These are phyloP conservation scores for Fagopyrum homotropicum DNA, from an alignment of 148 eudicot species.

Conservation along the genomic window DNA sequence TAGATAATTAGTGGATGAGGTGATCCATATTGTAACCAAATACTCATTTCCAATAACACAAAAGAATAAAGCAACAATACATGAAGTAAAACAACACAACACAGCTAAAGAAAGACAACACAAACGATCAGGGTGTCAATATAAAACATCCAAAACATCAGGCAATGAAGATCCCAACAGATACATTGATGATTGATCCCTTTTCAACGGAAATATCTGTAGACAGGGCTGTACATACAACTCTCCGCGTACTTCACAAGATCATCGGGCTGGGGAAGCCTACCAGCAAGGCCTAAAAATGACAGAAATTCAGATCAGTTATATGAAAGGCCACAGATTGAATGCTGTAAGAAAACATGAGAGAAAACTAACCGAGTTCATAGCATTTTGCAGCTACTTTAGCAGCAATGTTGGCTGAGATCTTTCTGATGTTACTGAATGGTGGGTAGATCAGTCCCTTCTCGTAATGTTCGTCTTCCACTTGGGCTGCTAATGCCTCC, in stretches of 20 bases:
- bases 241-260: slow-evolving; percentile 27
- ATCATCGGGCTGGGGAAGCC: slow-evolving; percentile 25
- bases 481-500: slow-evolving; percentile 13
- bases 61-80: neutral
- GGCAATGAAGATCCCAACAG: neutral
- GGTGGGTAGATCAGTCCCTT: slow-evolving; percentile 15
- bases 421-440: slow-evolving; percentile 7
- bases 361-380: neutral
- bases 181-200: neutral
- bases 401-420: slow-evolving; percentile 13
- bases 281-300: slow-evolving; percentile 12
- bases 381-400: slow-evolving; percentile 16
- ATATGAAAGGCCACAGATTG: no score
- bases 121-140: neutral
- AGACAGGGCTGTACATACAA: slow-evolving; percentile 28
- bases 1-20: no score
- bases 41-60: neutral
- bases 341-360: no score
- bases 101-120: neutral
- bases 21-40: no score
- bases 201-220: slow-evolving; percentile 14
- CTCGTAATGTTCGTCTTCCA: slow-evolving; percentile 11
- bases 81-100: neutral
- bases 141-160: neutral
- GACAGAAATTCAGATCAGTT: no score